Conservation (phyloP, 2,329 filamentous ascomycete species). For the Emergomyces pasteurianus region DNA sequence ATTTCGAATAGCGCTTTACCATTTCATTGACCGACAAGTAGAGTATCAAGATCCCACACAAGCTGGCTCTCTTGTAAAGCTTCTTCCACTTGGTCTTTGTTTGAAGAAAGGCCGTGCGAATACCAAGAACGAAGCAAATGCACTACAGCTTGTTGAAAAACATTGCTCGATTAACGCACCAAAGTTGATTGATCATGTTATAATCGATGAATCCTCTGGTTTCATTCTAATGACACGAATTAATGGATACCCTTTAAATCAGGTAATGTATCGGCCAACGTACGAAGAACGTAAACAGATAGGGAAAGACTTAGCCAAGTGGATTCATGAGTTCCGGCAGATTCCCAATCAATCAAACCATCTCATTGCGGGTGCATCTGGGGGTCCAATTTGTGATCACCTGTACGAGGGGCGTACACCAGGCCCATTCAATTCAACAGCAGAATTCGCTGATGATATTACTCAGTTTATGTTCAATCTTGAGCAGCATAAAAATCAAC, state of each 20-base stretch:
- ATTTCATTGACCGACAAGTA: neutral
- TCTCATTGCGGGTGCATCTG: conserved; percentile 6
- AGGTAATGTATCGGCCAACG: conserved; percentile 5
- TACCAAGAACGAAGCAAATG: conserved; percentile 8
- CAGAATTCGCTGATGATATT: conserved; percentile 6
- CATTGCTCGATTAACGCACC: conserved; percentile 8
- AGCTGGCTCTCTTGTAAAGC: conserved; percentile 1
- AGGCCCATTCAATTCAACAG: conserved; percentile 5
- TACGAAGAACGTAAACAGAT: conserved; percentile 9
- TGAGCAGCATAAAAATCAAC: neutral
- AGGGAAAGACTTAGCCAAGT: conserved; percentile 6
- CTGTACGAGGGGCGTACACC: neutral
- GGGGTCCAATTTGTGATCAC: conserved; percentile 7
- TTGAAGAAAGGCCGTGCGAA: conserved; percentile 5
- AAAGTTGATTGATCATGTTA: conserved; percentile 5
- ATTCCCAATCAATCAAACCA: conserved; percentile 3
- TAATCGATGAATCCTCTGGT: conserved; percentile 1
- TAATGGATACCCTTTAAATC: conserved; percentile 1
- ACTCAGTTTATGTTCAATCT: neutral
- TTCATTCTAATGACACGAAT: conserved; percentile 11
- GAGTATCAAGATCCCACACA: neutral
- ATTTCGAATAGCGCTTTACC: neutral
- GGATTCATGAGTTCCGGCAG: conserved; percentile 4
- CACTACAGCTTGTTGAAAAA: conserved; percentile 8
- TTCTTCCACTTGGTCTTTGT: conserved; percentile 9